Conservation (phyloP, 2,329 filamentous ascomycete species). For the Verticillium isaacii region DNA sequence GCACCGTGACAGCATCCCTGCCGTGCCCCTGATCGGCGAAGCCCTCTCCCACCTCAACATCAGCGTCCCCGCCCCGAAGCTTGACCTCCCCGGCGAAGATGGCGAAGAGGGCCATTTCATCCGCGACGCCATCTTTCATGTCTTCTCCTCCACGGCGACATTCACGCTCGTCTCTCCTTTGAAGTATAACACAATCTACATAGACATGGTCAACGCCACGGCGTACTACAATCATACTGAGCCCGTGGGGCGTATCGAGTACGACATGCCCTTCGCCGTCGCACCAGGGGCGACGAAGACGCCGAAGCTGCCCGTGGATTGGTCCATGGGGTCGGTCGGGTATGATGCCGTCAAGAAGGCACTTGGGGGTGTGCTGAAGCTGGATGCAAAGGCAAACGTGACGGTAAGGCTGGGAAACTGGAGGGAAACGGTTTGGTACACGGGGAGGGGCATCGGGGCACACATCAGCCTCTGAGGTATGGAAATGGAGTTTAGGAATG, state of each 20-base stretch:
- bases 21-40: slow-evolving; percentile 65
- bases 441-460: slow-evolving; percentile 66
- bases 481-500: slow-evolving; percentile 8
- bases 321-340: slow-evolving; percentile 72
- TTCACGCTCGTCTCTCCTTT: slow-evolving; percentile 83
- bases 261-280: slow-evolving; percentile 69
- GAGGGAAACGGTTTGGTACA: slow-evolving; percentile 67
- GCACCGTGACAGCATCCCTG: slow-evolving; percentile 68
- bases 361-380: slow-evolving; percentile 71
- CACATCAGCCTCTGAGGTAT: slow-evolving; percentile 46
- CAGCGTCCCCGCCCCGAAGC: slow-evolving; percentile 64
- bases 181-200: slow-evolving; percentile 63
- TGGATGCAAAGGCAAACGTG: slow-evolving; percentile 75
- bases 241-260: slow-evolving; percentile 71
- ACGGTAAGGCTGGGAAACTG: slow-evolving; percentile 71
- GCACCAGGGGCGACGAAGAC: slow-evolving; percentile 69
- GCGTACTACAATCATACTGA: slow-evolving; percentile 81
- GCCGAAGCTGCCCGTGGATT: slow-evolving; percentile 76
- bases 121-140: slow-evolving; percentile 77
- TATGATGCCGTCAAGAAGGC: slow-evolving; percentile 78
- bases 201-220: slow-evolving; percentile 78
- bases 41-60: slow-evolving; percentile 69
- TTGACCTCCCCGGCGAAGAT: slow-evolving; percentile 52
- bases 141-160: slow-evolving; percentile 79
- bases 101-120: slow-evolving; percentile 64